Percentiles rank a stretch among this genome's conserved stretches.
phyloP scores from a whole-genome alignment of 495 filamentous ascomycete species.

The Darksidea phi region DNA sequence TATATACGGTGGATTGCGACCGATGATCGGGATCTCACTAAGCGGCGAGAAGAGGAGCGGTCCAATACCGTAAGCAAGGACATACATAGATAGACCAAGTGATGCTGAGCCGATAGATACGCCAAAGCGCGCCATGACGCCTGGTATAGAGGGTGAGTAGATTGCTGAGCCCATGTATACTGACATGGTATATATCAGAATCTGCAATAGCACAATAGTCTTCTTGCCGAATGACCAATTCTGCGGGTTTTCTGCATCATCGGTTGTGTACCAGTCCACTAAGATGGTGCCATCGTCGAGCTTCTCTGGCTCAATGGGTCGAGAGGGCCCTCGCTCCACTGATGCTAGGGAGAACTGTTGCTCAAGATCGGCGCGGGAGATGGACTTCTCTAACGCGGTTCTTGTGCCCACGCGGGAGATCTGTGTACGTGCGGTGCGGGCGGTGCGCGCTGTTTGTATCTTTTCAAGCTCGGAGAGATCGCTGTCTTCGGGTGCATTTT shows the following conservation, averaged over 20 bases:
- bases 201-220: constrained; percentile 34
- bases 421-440: constrained; percentile 19
- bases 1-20: constrained; percentile 51
- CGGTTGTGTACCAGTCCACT: constrained; percentile 45
- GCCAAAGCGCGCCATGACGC: constrained; percentile 47
- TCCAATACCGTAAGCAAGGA: constrained; percentile 53
- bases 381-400: constrained; percentile 23
- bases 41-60: constrained; percentile 51
- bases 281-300: constrained; percentile 43
- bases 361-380: constrained; percentile 31
- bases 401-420: constrained; percentile 29
- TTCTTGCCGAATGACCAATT: constrained; percentile 44
- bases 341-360: constrained; percentile 30
- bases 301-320: constrained; percentile 35
- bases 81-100: constrained; percentile 55
- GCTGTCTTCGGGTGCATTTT: constrained; percentile 6
- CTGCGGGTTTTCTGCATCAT: constrained; percentile 43
- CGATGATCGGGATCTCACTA: constrained; percentile 49
- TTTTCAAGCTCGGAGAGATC: constrained; percentile 24
- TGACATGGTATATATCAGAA: constrained; percentile 50
- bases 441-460: constrained; percentile 23
- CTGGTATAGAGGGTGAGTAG: constrained; percentile 46
- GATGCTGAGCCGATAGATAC: constrained; percentile 46
- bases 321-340: constrained; percentile 27
- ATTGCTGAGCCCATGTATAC: constrained; percentile 54